Evolutionary conservation across 441 rosid genomes (phyloP).

Genomic region (Jatropha podagrica): DNA sequence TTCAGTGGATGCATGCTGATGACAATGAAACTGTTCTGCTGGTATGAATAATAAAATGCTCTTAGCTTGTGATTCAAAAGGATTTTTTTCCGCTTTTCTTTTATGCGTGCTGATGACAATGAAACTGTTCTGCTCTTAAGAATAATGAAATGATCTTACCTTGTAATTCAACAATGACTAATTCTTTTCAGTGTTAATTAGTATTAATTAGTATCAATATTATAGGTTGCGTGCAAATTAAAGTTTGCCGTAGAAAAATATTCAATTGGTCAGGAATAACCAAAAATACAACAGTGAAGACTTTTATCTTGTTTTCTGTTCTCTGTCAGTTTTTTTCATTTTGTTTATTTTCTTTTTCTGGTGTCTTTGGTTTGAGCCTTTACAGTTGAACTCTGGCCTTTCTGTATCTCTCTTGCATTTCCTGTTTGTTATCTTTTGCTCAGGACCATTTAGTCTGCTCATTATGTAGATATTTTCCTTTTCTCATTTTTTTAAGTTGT

Average conservation of each 20-base stretch:
- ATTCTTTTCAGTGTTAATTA: neutral
- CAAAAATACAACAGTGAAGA: neutral
- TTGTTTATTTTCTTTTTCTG: neutral
- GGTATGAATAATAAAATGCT: conserved; percentile 37
- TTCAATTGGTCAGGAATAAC: neutral
- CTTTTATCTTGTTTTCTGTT: neutral
- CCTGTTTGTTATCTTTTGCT: neutral
- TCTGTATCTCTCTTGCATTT: neutral
- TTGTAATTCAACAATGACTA: neutral
- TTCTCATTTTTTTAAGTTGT: neutral
- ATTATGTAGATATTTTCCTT: neutral
- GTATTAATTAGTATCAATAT: neutral
- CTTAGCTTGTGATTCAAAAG: conserved; percentile 42
- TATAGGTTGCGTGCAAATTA: neutral
- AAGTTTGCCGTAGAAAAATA: neutral
- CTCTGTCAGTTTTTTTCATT: neutral
- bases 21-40: conserved; percentile 74
- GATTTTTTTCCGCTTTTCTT: conserved; percentile 71
- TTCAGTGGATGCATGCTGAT: conserved; percentile 87
- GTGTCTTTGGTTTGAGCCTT: neutral
- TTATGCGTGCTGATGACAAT: conserved; percentile 81
- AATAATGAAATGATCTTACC: neutral
- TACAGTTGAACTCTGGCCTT: neutral
- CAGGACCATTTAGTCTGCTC: neutral
- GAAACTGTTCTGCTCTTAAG: conserved; percentile 79